A percentile compares a stretch with the other conserved stretches of the same genome.
Conservation (phyloP, 306 rosid species). For the Hippophae gyantsensis region DNA sequence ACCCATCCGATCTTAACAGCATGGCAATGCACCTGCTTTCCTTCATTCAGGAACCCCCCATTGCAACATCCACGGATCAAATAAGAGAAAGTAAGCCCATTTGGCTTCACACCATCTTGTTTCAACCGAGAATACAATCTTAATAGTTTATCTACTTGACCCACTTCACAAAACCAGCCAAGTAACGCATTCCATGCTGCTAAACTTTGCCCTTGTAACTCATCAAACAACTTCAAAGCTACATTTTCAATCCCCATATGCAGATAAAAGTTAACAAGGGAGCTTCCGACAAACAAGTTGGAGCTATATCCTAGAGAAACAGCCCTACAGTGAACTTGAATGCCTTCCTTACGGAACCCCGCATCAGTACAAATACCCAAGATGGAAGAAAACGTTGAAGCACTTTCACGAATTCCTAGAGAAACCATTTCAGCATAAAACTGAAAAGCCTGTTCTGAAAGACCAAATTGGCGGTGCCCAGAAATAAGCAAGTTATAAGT, state of each 20-base stretch:
- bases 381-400: constrained; percentile 50
- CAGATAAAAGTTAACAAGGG: constrained; percentile 48
- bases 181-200: constrained; percentile 55
- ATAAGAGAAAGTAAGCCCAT: constrained; percentile 70
- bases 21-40: constrained; percentile 51
- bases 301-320: constrained; percentile 41
- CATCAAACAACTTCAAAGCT: constrained; percentile 66
- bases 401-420: constrained; percentile 39
- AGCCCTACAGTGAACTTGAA: constrained; percentile 67
- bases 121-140: constrained; percentile 38
- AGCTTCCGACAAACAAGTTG: constrained; percentile 50
- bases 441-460: constrained; percentile 31
- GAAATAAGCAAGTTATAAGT: constrained; percentile 68
- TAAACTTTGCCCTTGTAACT: constrained; percentile 44
- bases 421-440: constrained; percentile 54
- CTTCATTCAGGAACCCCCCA: constrained; percentile 37
- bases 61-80: constrained; percentile 51
- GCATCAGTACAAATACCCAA: constrained; percentile 36
- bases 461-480: constrained; percentile 29
- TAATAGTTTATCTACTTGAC: constrained; percentile 23
- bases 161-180: constrained; percentile 51
- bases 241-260: constrained; percentile 23
- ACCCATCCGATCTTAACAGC: constrained; percentile 49
- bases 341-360: constrained; percentile 39
- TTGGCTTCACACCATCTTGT: constrained; percentile 47